Evolutionary conservation across 2,329 filamentous ascomycete species (phyloP), one percentile per base, ranked within the genome.

Genomic region (Davidsoniella australis): DNA sequence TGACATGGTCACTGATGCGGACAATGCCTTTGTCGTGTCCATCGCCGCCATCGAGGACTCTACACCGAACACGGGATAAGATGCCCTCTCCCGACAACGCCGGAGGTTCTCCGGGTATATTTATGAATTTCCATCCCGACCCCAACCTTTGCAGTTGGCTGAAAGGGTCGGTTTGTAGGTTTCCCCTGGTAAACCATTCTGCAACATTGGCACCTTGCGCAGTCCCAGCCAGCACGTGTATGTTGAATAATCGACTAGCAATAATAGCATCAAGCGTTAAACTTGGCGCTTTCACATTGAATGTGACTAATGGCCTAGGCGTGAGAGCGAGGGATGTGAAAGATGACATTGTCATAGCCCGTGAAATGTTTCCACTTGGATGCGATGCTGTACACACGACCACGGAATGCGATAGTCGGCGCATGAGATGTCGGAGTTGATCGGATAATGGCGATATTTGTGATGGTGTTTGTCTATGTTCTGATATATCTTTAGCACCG

Each of bases 291-390:
- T 67, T 67, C 45, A 78, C 66, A 61, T 78, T 78, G 64, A 78
- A 77, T 0, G 68, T 70, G 5, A 78, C 61, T 9, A 72, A 62
- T 14, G 54, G 54, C 36, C 45, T 23, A 1, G 73, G 73, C 23
- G 61, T 64, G 16, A 77, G 64, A 14, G 70, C 67, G 23, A 78
- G 61, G 0, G 72, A 75, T 2, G 73, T 73, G 54, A 78, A 70
- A 2, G 73, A 76, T 5, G 75, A 77, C 64, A 76, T 73, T 29
- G 75, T 77, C 68, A 78, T 73, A 44, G 68, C 74, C 29, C 68
- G 65, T 5, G 68, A 58, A 39, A 57, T 48, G 53, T 60, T 18
- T 29, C 58, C 54, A 8, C 46, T 14, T 24, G 47, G 16, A n/a
- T 63, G 59, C n/a, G 63, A 59, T 18, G 71, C 62, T 18, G 73